A percentile compares a stretch with the other conserved stretches of the same genome.
phyloP scores from a whole-genome alignment of 2,329 filamentous ascomycete species.

The Fusarium devonianum region DNA sequence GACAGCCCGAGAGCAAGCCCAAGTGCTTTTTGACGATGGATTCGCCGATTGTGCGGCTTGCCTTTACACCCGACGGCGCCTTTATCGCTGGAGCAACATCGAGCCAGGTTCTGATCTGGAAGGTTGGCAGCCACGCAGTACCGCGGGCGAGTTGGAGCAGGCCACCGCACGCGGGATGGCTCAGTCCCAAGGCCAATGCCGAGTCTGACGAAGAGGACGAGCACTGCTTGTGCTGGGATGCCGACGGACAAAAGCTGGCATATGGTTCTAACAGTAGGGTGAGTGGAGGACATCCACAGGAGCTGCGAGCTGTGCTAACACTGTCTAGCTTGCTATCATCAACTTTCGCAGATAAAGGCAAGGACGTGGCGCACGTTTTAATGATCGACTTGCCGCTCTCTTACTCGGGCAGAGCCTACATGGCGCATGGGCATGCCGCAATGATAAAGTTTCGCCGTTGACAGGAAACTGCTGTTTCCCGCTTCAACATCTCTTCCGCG shows the following conservation, averaged over 20 bases:
- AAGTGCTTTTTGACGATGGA: constrained; percentile 69
- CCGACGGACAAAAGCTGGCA: constrained; percentile 66
- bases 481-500: constrained; percentile 1
- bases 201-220: constrained; percentile 66
- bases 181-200: constrained; percentile 61
- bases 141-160: constrained; percentile 68
- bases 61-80: constrained; percentile 69
- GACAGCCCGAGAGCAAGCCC: constrained; percentile 60
- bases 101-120: constrained; percentile 69
- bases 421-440: constrained; percentile 1
- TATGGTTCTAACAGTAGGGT: constrained; percentile 70
- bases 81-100: constrained; percentile 69
- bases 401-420: neutral
- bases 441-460: too few relatives aligned
- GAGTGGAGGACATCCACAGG: constrained; percentile 46
- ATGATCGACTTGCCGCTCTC: neutral
- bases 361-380: neutral
- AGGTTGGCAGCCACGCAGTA: constrained; percentile 64
- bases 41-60: constrained; percentile 62
- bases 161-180: constrained; percentile 63
- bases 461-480: too few relatives aligned
- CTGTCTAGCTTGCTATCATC: constrained; percentile 56
- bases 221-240: constrained; percentile 69
- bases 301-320: constrained; percentile 16
- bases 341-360: constrained; percentile 54